phyloP scores from a whole-genome alignment of 2,329 filamentous ascomycete genomes.

The Diaporthe humulicola region DNA sequence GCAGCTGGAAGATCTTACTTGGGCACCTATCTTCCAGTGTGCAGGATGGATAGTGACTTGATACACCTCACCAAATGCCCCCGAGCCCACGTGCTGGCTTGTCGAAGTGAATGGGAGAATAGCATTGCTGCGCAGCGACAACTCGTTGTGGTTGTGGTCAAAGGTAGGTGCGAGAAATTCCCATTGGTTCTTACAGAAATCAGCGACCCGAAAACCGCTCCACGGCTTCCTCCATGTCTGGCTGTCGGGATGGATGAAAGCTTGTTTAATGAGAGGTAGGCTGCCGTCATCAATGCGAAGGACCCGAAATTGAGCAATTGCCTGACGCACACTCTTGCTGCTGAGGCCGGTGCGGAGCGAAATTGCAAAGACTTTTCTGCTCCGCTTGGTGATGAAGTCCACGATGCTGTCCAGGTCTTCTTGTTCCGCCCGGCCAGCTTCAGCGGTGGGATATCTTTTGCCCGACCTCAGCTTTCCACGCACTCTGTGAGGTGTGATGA shows the following conservation, averaged over 20 bases:
- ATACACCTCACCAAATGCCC: conserved; percentile 1
- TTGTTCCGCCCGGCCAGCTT: neutral
- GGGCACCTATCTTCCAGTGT: neutral
- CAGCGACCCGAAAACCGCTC: accelerated
- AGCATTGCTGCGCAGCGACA: neutral
- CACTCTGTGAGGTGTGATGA: neutral
- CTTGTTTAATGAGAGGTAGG: neutral
- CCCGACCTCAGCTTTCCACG: neutral
- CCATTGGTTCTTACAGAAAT: neutral
- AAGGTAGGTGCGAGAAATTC: neutral
- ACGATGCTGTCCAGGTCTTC: neutral
- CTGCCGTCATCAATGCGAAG: neutral
- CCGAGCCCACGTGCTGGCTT: neutral
- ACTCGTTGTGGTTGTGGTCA: accelerated
- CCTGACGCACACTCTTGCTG: neutral
- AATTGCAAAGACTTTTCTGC: neutral
- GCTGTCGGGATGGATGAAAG: neutral
- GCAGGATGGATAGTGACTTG: neutral
- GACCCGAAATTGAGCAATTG: neutral
- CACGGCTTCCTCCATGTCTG: neutral
- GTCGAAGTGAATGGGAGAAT: neutral
- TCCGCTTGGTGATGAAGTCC: neutral
- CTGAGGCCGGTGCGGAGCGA: neutral
- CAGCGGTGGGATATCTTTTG: neutral
- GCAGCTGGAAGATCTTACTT: neutral